These are phyloP conservation scores for Fraxinus sp. DNA, from an alignment of 305 asterid species.

Conservation along the genomic window DNA sequence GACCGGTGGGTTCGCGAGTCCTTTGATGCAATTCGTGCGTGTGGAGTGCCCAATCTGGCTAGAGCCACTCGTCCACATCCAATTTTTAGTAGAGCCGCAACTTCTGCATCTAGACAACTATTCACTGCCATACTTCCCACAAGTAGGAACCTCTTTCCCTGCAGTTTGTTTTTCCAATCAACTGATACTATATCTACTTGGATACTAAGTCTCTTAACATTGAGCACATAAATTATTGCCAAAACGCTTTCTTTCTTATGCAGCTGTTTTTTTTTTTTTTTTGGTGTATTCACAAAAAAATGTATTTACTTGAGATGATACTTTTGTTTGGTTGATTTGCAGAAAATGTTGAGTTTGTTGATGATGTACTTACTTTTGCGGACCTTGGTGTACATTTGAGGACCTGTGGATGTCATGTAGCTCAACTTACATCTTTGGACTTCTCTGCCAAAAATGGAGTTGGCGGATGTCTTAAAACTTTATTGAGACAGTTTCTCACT, in stretches of 20 bases:
- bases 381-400: conserved; percentile 71
- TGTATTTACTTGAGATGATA: conserved; percentile 12
- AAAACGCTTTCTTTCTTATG: neutral
- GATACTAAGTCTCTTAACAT: neutral
- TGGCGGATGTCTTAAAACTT: conserved; percentile 73
- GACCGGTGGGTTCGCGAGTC: conserved; percentile 66
- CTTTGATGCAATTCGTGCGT: conserved; percentile 48
- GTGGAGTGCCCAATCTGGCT: conserved; percentile 35
- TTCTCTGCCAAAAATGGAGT: conserved; percentile 70
- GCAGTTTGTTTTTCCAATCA: conserved; percentile 11
- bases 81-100: conserved; percentile 34
- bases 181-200: neutral
- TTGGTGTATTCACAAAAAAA: neutral
- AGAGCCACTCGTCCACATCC: conserved; percentile 55
- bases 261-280: neutral
- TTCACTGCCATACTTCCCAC: conserved; percentile 74
- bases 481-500: conserved; percentile 64
- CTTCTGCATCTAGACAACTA: conserved; percentile 51
- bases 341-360: conserved; percentile 87
- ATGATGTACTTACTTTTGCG: conserved; percentile 71
- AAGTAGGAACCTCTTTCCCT: conserved; percentile 47
- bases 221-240: neutral
- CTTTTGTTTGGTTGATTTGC: conserved; percentile 24
- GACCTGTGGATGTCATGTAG: conserved; percentile 65
- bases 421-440: conserved; percentile 74